phyloP scores from a whole-genome alignment of 2,329 filamentous ascomycete species.

The Alternaria gaisen region DNA sequence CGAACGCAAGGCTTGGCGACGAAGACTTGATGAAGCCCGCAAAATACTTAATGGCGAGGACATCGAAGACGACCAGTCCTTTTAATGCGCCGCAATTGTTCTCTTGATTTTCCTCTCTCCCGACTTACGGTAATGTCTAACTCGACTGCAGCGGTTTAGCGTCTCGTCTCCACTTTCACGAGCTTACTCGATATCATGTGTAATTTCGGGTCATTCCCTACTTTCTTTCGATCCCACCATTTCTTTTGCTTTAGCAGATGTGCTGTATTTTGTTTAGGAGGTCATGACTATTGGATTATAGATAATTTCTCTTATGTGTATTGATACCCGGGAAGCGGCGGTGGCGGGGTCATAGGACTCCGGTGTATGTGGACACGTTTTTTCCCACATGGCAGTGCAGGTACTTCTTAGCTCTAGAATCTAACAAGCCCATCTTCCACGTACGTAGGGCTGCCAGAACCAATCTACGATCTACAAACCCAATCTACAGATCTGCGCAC shows the following conservation, averaged over 20 bases:
- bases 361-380: constrained; percentile 27
- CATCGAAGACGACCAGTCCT: constrained; percentile 49
- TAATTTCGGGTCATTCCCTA: constrained; percentile 8
- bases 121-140: constrained; percentile 43
- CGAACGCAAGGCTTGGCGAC: constrained; percentile 71
- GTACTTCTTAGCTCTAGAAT: constrained; percentile 15
- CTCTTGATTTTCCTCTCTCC: constrained; percentile 8
- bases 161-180: constrained; percentile 19
- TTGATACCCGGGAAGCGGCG: constrained; percentile 41
- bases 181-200: constrained; percentile 13
- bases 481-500: background rate
- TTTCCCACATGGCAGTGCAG: constrained; percentile 10
- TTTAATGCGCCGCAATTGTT: constrained; percentile 20
- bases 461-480: constrained; percentile 2
- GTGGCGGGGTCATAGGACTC: constrained; percentile 30
- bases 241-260: constrained; percentile 7
- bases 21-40: constrained; percentile 78
- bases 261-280: constrained; percentile 16
- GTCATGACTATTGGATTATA: constrained; percentile 22
- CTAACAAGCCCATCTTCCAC: constrained; percentile 7
- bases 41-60: constrained; percentile 74
- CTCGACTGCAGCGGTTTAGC: constrained; percentile 36
- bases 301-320: constrained; percentile 30
- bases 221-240: constrained; percentile 1
- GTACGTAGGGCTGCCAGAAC: constrained; percentile 9